phyloP scores from a whole-genome alignment of 202 grass and related monocot genomes.

The Dendrocalamus latiflorus region DNA sequence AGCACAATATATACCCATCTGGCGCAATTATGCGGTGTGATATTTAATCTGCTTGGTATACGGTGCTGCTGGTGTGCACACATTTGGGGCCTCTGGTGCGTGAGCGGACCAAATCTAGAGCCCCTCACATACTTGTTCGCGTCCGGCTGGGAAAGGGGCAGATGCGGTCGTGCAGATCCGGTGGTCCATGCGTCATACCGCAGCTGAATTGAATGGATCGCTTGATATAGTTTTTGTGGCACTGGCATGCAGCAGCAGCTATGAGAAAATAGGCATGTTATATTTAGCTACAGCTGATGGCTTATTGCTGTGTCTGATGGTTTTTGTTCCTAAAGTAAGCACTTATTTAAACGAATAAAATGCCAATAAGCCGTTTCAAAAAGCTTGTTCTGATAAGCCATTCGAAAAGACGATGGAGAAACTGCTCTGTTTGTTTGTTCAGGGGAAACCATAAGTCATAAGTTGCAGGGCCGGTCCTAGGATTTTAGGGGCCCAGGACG shows the following conservation, averaged over 20 bases:
- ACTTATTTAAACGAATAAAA: accelerated
- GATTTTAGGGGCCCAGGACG: too few species aligned
- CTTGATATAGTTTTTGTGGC: neutral
- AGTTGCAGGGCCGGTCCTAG: too few species aligned
- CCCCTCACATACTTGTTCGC: neutral
- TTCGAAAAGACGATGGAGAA: too few species aligned
- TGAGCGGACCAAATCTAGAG: neutral
- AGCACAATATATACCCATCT: neutral
- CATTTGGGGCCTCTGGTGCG: neutral
- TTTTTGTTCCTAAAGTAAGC: accelerated
- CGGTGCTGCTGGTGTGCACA: neutral
- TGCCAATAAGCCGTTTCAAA: too few species aligned
- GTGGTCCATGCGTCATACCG: constrained; percentile 1
- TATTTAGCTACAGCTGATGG: too few species aligned
- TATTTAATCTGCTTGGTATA: neutral
- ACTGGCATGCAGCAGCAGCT: neutral
- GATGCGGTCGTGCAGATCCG: neutral
- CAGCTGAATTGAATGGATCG: neutral
- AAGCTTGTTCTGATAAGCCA: accelerated
- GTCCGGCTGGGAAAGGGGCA: neutral
- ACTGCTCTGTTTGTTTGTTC: too few species aligned
- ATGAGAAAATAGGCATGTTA: neutral
- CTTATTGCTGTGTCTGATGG: too few species aligned
- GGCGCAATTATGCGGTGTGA: neutral
- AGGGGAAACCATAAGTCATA: too few species aligned